Evolutionary conservation across 1,284 basidiomycete species (phyloP), one percentile per base, ranked within the genome.

Genomic region (Ustilago curta): DNA sequence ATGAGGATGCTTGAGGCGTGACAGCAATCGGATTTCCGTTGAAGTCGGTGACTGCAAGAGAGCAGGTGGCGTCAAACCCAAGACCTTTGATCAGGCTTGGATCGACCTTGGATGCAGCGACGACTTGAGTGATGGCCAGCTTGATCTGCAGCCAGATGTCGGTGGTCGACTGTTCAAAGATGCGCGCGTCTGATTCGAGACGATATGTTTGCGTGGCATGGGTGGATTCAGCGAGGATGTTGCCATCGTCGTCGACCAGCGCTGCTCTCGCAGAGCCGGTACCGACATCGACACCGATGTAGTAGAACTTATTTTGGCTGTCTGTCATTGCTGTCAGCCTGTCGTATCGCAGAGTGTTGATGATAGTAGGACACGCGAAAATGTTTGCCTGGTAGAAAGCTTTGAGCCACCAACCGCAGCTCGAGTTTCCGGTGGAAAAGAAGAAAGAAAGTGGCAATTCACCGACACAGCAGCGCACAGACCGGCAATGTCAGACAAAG

Each of bases 31-130:
- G 92, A 48, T 89, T 86, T 4, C 94, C 94, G 16, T 68, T 27
- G 23, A 54, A 54, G 82, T 94, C 91, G 1, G 91, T 88, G 25
- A 98, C 95, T 0, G 95, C 94, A 39, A 99, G 88, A 0, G 94
- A 96, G 87, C 97, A 99, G 0, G 96, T 99, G 54, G 95, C 96
- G 85, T 98, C 96, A 84, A 98, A 97, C 11, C 95, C 95, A 60
- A 99, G 84, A 1, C 96, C 96, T 81, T 93, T 94, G 74, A 99
- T 91, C 5, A 88, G 85, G 3, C 87, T 85, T 14, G 91, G 89
- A 25, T 88, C 80, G 35, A 94, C 86, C 7, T 90, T 88, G 3
- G 92, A 89, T 35, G 88, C 86, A 12, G 87, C 72, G 32, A 99
- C 86, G 57, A 93, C 91, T 11, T 89, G 88, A 76, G 89, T 90